Evolutionary conservation across 2,329 filamentous ascomycete species (phyloP).

Genomic region (Hymenotorrendiella dingleyae): DNA sequence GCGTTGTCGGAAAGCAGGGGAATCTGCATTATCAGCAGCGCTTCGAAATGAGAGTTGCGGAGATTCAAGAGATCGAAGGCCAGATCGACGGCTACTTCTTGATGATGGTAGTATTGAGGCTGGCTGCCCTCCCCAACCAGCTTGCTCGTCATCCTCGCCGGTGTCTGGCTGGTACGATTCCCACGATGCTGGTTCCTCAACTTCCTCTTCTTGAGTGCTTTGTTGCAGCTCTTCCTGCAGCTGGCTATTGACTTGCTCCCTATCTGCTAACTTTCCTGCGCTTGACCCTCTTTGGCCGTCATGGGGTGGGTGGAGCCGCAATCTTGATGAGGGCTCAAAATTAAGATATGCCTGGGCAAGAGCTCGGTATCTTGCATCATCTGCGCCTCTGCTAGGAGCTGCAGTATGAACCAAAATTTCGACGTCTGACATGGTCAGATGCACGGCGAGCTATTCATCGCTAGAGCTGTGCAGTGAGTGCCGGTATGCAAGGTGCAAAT

Average conservation of each 20-base stretch:
- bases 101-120: too few species aligned
- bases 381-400: slow-evolving; percentile 27
- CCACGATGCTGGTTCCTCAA: slow-evolving; percentile 11
- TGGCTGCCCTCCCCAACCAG: too few species aligned
- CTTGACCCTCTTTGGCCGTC: slow-evolving; percentile 33
- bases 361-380: slow-evolving; percentile 29
- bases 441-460: too few species aligned
- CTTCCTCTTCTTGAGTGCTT: not conserved
- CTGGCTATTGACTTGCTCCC: slow-evolving; percentile 15
- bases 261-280: slow-evolving; percentile 37
- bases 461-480: too few species aligned
- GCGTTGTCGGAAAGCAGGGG: slow-evolving; percentile 20
- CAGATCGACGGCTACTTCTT: too few species aligned
- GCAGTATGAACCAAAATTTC: slow-evolving; percentile 30
- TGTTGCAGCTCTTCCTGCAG: slow-evolving; percentile 12
- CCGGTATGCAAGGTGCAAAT: too few species aligned
- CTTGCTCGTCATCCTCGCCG: slow-evolving; percentile 5
- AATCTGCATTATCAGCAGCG: slow-evolving; percentile 25
- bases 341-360: slow-evolving; percentile 27
- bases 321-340: slow-evolving; percentile 21
- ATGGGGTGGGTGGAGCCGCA: slow-evolving; percentile 6
- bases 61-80: slow-evolving; percentile 8
- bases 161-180: slow-evolving; percentile 22
- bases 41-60: slow-evolving; percentile 26
- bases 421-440: too few species aligned